A percentile compares a stretch with the other conserved stretches of the same genome.
Evolutionary conservation across 805 yeast species (phyloP).

Genomic region (Kodamaea neixiangensis): DNA sequence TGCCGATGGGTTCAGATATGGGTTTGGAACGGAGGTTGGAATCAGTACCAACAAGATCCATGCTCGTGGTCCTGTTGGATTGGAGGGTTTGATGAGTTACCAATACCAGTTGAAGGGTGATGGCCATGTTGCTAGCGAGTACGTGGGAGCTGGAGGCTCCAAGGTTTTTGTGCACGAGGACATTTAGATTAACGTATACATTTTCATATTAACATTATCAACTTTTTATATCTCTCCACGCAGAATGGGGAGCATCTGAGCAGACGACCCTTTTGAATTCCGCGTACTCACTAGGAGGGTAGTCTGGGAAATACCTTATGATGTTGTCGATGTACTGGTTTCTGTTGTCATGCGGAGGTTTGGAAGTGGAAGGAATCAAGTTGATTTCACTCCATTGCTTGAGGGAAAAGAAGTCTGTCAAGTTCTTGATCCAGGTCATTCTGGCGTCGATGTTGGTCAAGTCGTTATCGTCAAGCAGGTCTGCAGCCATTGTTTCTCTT

Average conservation of each 20-base stretch:
- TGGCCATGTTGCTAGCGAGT: conserved; percentile 92
- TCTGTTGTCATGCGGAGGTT: conserved; percentile 20
- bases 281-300: conserved; percentile 40
- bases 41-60: conserved; percentile 96
- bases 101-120: conserved; percentile 90
- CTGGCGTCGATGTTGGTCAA: conserved; percentile 54
- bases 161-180: conserved; percentile 76
- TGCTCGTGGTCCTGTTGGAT: conserved; percentile 98
- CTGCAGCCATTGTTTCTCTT: conserved; percentile 44
- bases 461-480: conserved; percentile 36
- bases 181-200: conserved; percentile 28
- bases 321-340: conserved; percentile 36
- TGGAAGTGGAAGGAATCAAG: conserved; percentile 30
- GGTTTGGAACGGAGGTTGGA: conserved; percentile 98
- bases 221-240: background rate
- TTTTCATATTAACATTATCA: background rate
- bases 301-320: conserved; percentile 50
- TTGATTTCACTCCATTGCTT: conserved; percentile 56
- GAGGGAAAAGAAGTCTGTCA: conserved; percentile 62
- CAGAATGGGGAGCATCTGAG: background rate
- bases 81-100: conserved; percentile 94
- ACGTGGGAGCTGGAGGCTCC: conserved; percentile 89
- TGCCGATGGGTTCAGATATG: conserved; percentile 98
- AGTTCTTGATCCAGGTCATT: conserved; percentile 69
- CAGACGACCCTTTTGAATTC: conserved; percentile 13